These are phyloP conservation scores for Penicillium egyptiacum DNA, from an alignment of 495 filamentous ascomycete genomes.

Conservation along the genomic window DNA sequence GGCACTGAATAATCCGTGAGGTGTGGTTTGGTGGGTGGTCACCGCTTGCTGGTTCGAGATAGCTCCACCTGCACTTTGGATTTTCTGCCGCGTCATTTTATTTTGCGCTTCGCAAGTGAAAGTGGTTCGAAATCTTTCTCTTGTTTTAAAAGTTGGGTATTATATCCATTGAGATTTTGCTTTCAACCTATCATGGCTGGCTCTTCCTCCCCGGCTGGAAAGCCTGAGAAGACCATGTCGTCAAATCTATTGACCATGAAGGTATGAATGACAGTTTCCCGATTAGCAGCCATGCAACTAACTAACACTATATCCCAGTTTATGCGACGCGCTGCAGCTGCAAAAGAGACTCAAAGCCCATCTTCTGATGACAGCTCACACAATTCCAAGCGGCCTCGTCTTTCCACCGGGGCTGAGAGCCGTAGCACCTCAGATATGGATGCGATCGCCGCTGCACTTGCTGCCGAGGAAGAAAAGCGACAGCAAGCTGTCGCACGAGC, in stretches of 20 bases:
- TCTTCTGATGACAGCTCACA: constrained; percentile 33
- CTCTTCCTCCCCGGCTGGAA: constrained; percentile 33
- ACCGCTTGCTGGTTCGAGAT: constrained; percentile 17
- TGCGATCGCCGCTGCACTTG: constrained; percentile 68
- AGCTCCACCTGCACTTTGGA: constrained; percentile 10
- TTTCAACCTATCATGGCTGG: constrained; percentile 37
- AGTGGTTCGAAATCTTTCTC: constrained; percentile 5
- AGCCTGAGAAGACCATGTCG: constrained; percentile 73
- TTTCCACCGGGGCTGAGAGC: constrained; percentile 38
- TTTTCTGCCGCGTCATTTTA: constrained; percentile 29
- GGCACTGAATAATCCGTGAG: constrained; percentile 35
- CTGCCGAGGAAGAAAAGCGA: constrained; percentile 72
- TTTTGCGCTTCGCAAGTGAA: constrained; percentile 3
- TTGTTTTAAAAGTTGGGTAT: not conserved
- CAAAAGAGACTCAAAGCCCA: constrained; percentile 41
- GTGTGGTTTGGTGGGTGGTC: constrained; percentile 29
- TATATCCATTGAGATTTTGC: constrained; percentile 14
- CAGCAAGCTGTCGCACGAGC: constrained; percentile 66
- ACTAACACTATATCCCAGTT: constrained; percentile 54
- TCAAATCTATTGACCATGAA: constrained; percentile 93
- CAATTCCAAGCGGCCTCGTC: constrained; percentile 45
- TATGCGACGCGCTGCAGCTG: constrained; percentile 85
- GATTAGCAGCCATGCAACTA: constrained; percentile 8
- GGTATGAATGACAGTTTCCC: constrained; percentile 35
- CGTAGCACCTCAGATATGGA: constrained; percentile 47